Evolutionary conservation across 768 basidiomycete species (phyloP).

Genomic region (Pseudohyphozyma bogoriensis): DNA sequence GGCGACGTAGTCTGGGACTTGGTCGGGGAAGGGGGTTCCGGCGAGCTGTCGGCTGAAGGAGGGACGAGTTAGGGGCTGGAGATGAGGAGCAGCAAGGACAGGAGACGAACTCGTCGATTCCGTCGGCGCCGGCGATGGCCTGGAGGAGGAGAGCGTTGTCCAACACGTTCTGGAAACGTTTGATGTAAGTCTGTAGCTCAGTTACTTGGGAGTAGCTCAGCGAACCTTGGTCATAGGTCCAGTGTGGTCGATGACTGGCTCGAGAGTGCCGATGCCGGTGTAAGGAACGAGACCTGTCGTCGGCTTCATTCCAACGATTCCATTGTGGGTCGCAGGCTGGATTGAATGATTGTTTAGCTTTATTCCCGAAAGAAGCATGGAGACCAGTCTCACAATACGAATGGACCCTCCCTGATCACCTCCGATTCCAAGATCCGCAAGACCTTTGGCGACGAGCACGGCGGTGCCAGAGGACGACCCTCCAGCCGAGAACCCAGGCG

Average conservation of each 20-base stretch:
- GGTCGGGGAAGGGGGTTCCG: slow-evolving; percentile 38
- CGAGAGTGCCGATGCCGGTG: slow-evolving; percentile 43
- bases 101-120: slow-evolving; percentile 45
- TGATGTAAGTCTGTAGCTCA: neutral
- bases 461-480: slow-evolving; percentile 45
- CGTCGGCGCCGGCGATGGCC: slow-evolving; percentile 45
- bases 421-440: slow-evolving; percentile 45
- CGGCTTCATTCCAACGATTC: slow-evolving; percentile 44
- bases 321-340: slow-evolving; percentile 42
- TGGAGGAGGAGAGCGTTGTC: slow-evolving; percentile 43
- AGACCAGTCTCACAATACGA: slow-evolving; percentile 33
- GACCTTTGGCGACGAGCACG: slow-evolving; percentile 40
- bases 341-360: neutral
- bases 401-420: slow-evolving; percentile 47
- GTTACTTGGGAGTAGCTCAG: neutral
- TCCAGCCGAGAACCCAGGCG: slow-evolving; percentile 31
- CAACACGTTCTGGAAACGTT: neutral
- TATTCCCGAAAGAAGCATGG: neutral
- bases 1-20: slow-evolving; percentile 38
- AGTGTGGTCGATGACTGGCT: slow-evolving; percentile 42
- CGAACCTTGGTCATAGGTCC: slow-evolving; percentile 37
- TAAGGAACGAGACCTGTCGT: slow-evolving; percentile 46
- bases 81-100: no score
- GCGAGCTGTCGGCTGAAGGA: slow-evolving; percentile 38
- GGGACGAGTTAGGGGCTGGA: no score